Conservation (phyloP, 2,329 filamentous ascomycete genomes). For the Diaporthe sp. region DNA sequence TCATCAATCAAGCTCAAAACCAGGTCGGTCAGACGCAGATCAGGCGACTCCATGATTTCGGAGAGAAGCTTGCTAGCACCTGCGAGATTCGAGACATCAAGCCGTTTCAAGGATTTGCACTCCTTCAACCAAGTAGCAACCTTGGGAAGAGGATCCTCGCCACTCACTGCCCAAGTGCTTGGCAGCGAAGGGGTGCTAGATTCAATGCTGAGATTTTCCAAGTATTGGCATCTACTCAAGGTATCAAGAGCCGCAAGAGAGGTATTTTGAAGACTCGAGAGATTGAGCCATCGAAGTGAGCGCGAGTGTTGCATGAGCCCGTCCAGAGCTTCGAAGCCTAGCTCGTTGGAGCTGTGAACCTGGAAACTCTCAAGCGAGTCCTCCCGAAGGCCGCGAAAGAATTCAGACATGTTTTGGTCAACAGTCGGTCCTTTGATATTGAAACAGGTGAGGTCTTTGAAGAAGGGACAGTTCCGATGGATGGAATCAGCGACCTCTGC, state of each 20-base stretch:
- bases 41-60: conserved; percentile 55
- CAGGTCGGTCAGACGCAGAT: conserved; percentile 60
- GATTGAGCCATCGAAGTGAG: conserved; percentile 50
- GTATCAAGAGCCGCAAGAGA: conserved; percentile 47
- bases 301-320: conserved; percentile 61
- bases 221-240: conserved; percentile 49
- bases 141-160: conserved; percentile 44
- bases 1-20: conserved; percentile 61
- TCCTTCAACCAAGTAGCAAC: conserved; percentile 48
- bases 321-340: conserved; percentile 66
- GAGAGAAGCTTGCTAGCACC: conserved; percentile 66
- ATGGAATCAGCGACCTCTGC: conserved; percentile 67
- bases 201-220: conserved; percentile 52
- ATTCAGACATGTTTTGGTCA: conserved; percentile 69
- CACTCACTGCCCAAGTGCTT: conserved; percentile 41
- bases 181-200: conserved; percentile 39
- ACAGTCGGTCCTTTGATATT: conserved; percentile 57
- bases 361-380: conserved; percentile 71
- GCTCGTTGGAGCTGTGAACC: conserved; percentile 66
- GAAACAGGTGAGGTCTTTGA: conserved; percentile 71
- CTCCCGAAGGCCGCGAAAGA: conserved; percentile 67
- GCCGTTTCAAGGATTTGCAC: conserved; percentile 60
- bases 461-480: conserved; percentile 68
- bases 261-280: conserved; percentile 47
- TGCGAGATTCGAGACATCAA: conserved; percentile 64